A percentile compares a stretch with the other conserved stretches of the same genome.
phyloP scores from a whole-genome alignment of 2,329 filamentous ascomycete genomes.

The Pseudogymnoascus sp. region DNA sequence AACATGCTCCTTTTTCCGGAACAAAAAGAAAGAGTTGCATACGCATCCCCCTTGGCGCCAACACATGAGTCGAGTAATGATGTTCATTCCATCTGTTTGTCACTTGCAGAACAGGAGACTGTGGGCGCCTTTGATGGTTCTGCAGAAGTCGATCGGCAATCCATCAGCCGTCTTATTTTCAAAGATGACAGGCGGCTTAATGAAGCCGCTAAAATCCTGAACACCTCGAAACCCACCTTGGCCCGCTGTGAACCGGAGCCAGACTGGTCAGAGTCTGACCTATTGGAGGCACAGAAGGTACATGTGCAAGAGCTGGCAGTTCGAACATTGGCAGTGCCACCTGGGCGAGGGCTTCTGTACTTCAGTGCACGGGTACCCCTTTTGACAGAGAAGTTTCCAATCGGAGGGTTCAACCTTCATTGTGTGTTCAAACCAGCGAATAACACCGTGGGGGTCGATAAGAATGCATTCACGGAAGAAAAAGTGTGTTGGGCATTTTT shows the following conservation, averaged over 20 bases:
- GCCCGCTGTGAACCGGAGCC: constrained; percentile 70
- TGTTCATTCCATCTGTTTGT: constrained; percentile 68
- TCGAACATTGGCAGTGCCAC: constrained; percentile 80
- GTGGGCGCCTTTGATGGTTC: constrained; percentile 64
- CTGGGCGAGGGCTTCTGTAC: constrained; percentile 79
- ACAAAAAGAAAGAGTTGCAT: constrained; percentile 30
- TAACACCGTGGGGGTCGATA: constrained; percentile 88
- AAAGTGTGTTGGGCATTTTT: constrained; percentile 99
- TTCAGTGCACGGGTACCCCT: constrained; percentile 83
- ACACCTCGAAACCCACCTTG: constrained; percentile 71
- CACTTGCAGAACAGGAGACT: constrained; percentile 49
- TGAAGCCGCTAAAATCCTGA: constrained; percentile 78
- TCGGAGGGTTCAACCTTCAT: constrained; percentile 84
- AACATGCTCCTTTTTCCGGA: constrained; percentile 53
- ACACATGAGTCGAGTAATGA: constrained; percentile 66
- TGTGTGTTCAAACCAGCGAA: constrained; percentile 89
- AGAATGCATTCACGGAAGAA: constrained; percentile 80
- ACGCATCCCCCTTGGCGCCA: constrained; percentile 36
- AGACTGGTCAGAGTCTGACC: constrained; percentile 75
- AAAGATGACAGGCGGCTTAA: constrained; percentile 82
- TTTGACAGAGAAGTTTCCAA: constrained; percentile 83
- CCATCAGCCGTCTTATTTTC: constrained; percentile 81
- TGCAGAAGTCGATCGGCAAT: constrained; percentile 74
- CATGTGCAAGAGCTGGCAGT: constrained; percentile 79
- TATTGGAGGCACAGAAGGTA: constrained; percentile 87